Conservation (phyloP, 768 basidiomycete genomes). For the Mycena haematopus region DNA sequence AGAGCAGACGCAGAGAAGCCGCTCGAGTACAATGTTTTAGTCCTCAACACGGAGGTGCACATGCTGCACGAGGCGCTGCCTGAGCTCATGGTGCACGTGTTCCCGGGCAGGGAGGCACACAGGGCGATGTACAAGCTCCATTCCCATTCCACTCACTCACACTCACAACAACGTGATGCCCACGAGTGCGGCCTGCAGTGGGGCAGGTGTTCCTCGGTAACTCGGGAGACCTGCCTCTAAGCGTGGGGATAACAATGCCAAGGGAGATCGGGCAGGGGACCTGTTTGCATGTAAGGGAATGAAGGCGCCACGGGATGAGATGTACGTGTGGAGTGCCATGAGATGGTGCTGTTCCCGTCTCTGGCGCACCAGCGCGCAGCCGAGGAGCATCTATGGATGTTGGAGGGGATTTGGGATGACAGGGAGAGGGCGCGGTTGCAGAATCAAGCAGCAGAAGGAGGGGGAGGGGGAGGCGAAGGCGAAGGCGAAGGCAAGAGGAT, state of each 20-base stretch:
- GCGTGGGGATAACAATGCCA: slow-evolving; percentile 22
- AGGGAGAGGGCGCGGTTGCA: slow-evolving; percentile 28
- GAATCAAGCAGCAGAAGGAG: no score
- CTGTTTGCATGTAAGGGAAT: slow-evolving; percentile 51
- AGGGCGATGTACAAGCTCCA: background rate
- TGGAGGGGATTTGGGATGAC: slow-evolving; percentile 74
- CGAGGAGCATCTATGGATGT: slow-evolving; percentile 72
- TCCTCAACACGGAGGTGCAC: slow-evolving; percentile 64
- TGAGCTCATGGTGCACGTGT: slow-evolving; percentile 60
- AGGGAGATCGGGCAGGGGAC: no score
- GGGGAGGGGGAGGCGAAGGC: no score
- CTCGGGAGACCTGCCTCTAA: slow-evolving; percentile 76
- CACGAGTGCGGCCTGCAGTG: slow-evolving; percentile 53
- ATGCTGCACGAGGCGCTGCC: slow-evolving; percentile 51
- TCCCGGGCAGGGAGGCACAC: slow-evolving; percentile 39
- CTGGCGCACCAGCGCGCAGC: slow-evolving; percentile 69
- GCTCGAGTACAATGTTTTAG: slow-evolving; percentile 75
- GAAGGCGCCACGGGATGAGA: slow-evolving; percentile 62
- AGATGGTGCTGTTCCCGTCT: slow-evolving; percentile 76
- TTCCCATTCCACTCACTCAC: background rate
- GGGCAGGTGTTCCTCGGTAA: slow-evolving; percentile 87
- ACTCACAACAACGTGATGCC: background rate
- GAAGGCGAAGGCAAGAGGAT: slow-evolving; percentile 25
- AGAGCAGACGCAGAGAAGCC: slow-evolving; percentile 38
- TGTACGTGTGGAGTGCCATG: slow-evolving; percentile 89